Evolutionary conservation across 441 rosid genomes (phyloP).

Genomic region (Hura crepitans): DNA sequence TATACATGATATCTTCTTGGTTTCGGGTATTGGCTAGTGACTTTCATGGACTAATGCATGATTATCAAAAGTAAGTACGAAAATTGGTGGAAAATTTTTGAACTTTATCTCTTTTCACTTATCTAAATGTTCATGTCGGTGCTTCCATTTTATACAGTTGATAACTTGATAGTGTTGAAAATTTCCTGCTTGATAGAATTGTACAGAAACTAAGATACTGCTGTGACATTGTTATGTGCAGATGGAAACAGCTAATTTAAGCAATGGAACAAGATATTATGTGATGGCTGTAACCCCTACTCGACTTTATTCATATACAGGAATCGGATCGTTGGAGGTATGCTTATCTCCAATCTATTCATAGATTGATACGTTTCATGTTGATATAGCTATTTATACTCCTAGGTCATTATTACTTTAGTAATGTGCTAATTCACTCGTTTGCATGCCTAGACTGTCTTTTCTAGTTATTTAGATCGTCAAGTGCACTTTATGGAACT

Average conservation of each 20-base stretch:
- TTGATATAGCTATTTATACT: background rate
- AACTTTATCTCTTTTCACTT: background rate
- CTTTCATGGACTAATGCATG: background rate
- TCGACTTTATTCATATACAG: constrained; percentile 92
- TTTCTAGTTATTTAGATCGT: constrained; percentile 81
- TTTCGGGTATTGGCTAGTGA: background rate
- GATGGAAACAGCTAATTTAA: constrained; percentile 88
- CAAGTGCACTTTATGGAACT: constrained; percentile 99
- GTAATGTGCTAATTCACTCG: constrained; percentile 21
- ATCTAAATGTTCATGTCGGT: background rate
- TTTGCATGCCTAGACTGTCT: constrained; percentile 58
- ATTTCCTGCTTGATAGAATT: background rate
- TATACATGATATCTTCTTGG: background rate
- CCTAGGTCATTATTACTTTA: background rate
- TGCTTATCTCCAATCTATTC: constrained; percentile 30
- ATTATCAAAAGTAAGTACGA: background rate
- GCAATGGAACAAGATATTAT: constrained; percentile 78
- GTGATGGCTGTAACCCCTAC: constrained; percentile 99
- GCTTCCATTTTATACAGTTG: background rate
- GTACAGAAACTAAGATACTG: background rate
- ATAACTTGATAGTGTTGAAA: background rate
- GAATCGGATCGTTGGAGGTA: constrained; percentile 89
- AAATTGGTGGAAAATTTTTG: background rate
- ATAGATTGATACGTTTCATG: background rate
- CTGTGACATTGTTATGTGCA: constrained; percentile 28